These are phyloP conservation scores for Corynespora cassiicola DNA, from an alignment of 2,329 filamentous ascomycete species.

Conservation along the genomic window DNA sequence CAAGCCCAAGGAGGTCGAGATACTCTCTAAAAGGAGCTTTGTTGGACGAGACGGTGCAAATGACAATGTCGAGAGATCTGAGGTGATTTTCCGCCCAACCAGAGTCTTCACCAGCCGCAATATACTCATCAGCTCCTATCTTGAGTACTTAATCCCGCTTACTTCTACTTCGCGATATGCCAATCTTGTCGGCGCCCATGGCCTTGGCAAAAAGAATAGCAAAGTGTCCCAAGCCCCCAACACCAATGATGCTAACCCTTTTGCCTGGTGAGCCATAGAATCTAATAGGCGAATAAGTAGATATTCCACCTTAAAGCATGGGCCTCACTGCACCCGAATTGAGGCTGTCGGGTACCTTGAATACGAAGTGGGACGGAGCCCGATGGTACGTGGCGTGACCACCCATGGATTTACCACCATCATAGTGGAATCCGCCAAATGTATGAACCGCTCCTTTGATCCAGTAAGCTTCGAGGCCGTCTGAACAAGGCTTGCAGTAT, in stretches of 20 bases:
- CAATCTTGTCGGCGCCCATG: conserved; percentile 75
- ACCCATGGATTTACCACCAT: conserved; percentile 69
- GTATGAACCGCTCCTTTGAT: conserved; percentile 56
- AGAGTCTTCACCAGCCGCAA: conserved; percentile 48
- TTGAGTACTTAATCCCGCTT: conserved; percentile 69
- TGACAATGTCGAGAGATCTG: conserved; percentile 45
- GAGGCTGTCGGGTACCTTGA: conserved; percentile 48
- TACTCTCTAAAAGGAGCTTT: conserved; percentile 25
- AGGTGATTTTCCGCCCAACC: conserved; percentile 45
- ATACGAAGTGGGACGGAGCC: conserved; percentile 54
- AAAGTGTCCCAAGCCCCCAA: conserved; percentile 69
- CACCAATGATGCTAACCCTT: conserved; percentile 71
- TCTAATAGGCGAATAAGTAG: conserved; percentile 51
- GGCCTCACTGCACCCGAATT: conserved; percentile 49
- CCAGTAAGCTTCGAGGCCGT: conserved; percentile 48
- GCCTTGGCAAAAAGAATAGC: conserved; percentile 75
- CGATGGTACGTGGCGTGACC: conserved; percentile 62
- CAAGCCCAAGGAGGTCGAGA: conserved; percentile 8
- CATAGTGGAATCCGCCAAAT: conserved; percentile 60
- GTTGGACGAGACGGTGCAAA: conserved; percentile 47
- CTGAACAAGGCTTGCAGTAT: conserved; percentile 57
- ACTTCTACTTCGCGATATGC: conserved; percentile 65
- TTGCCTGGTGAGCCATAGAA: conserved; percentile 47
- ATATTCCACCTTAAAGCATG: conserved; percentile 53
- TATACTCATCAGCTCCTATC: conserved; percentile 66